A percentile compares a stretch with the other conserved stretches of the same genome.
Evolutionary conservation across 2,329 filamentous ascomycete species (phyloP).

Genomic region (Xylaria sp.): DNA sequence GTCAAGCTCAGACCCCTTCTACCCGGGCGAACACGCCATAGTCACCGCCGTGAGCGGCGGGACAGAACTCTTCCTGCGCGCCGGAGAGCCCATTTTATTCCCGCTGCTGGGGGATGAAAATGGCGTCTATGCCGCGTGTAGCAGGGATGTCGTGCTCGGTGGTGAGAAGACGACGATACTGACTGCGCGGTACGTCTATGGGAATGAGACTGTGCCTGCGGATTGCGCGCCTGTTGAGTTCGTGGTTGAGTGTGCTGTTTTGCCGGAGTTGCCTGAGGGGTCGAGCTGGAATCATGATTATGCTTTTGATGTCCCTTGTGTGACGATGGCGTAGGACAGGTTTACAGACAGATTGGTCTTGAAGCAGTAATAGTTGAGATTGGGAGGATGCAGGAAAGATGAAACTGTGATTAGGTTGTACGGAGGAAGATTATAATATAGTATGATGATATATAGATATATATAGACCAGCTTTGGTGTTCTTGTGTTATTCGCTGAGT

Average conservation of each 20-base stretch:
- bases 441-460: neutral
- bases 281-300: constrained; percentile 28
- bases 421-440: neutral
- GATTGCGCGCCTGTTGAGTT: constrained; percentile 31
- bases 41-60: constrained; percentile 1
- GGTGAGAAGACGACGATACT: constrained; percentile 3
- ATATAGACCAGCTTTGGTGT: neutral
- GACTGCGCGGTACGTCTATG: constrained; percentile 25
- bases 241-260: constrained; percentile 27
- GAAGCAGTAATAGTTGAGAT: neutral
- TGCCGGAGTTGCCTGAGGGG: constrained; percentile 21
- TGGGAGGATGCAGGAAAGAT: neutral
- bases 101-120: constrained; percentile 2
- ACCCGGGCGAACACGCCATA: constrained; percentile 30
- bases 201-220: constrained; percentile 20
- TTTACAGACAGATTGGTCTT: neutral
- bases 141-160: constrained; percentile 9
- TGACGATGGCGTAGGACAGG: neutral
- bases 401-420: neutral
- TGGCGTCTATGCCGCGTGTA: constrained; percentile 18
- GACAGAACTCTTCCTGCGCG: constrained; percentile 11
- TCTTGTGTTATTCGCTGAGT: neutral
- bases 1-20: neutral
- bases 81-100: constrained; percentile 25
- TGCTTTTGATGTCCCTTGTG: constrained; percentile 27